Evolutionary conservation across 2,329 filamentous ascomycete species (phyloP), one percentile per base, ranked within the genome.

Genomic region (Penicillium sp.): DNA sequence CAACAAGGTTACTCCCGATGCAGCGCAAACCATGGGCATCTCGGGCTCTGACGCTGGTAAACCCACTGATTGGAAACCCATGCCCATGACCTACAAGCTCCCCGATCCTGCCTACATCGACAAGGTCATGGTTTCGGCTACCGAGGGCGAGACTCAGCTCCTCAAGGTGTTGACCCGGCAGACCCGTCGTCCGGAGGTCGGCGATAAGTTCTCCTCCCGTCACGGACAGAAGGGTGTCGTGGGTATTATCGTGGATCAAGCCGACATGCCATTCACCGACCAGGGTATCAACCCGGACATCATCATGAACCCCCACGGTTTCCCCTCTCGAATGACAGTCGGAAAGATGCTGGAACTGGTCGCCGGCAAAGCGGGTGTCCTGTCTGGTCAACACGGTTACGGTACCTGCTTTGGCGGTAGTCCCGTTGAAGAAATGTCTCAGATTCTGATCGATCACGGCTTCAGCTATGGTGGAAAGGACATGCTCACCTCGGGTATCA

Each of bases 221-320:
- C 93, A 98, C 79, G 93, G 93, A 18, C 93, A 98, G 66, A 98
- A 98, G 71, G 93, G 93, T 75, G 93, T 97, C 18, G 90, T 95
- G 1, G 93, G 93, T 49, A 92, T 97, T 61, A 96, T 98, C 50
- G 90, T 92, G 15, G 88, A 95, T 55, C 92, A 97, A 72, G 90
- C 93, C 66, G 93, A 98, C 67, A 87, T 98, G 83, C 93, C 93
- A 0, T 98, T 98, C 74, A 87, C 87, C 31, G 93, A 98, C 71
- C 77, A 80, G 45, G 95, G 93, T 2, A 82, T 98, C 58, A 86
- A 84, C n/a, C 93, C 93, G 0, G 93, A 98, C 71, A 96, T 98
- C 59, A 98, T 98, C 81, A 98, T 98, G 93, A 98, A 98, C 76
- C 93, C 95, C 0, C 93, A 98, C 74, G 93, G 93, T 84, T 98